phyloP scores from a whole-genome alignment of 148 eudicot species.

The Rhododendron ferrugineum region DNA sequence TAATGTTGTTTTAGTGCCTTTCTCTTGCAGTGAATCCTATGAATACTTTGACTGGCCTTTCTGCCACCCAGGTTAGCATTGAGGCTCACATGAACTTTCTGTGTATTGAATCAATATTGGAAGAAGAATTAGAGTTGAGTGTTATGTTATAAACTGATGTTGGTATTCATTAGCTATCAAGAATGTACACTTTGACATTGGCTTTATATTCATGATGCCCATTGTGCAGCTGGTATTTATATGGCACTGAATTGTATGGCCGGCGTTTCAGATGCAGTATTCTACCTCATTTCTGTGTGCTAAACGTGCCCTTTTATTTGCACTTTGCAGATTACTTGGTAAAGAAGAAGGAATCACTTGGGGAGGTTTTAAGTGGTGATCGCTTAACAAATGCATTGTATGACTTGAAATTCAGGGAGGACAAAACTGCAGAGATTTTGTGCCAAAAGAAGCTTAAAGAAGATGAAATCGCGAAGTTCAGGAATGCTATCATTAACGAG shows the following conservation, averaged over 20 bases:
- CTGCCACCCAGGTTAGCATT: slow-evolving; percentile 75
- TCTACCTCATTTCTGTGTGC: not conserved
- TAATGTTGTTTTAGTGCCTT: slow-evolving; percentile 7
- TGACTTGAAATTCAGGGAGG: slow-evolving; percentile 48
- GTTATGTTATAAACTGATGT: not conserved
- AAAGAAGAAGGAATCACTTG: slow-evolving; percentile 55
- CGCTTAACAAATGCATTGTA: slow-evolving; percentile 49
- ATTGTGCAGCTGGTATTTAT: not conserved
- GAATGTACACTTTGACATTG: not conserved
- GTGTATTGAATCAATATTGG: not conserved
- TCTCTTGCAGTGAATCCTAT: slow-evolving; percentile 52
- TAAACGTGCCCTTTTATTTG: slow-evolving; percentile 1
- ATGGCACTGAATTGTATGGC: not conserved
- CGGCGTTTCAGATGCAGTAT: not conserved
- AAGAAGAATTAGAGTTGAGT: slow-evolving; percentile 7
- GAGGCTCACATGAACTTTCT: slow-evolving; percentile 8
- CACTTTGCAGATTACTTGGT: slow-evolving; percentile 42
- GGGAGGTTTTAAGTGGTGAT: slow-evolving; percentile 67
- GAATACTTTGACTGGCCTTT: slow-evolving; percentile 46
- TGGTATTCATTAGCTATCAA: not conserved
- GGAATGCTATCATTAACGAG: slow-evolving; percentile 51
- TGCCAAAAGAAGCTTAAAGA: slow-evolving; percentile 43
- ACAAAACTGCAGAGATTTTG: slow-evolving; percentile 35
- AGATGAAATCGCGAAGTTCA: slow-evolving; percentile 48
- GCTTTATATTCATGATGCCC: not conserved